Conservation (phyloP, 192 early-diverging fungal species). For the Paraglomus occultum region DNA sequence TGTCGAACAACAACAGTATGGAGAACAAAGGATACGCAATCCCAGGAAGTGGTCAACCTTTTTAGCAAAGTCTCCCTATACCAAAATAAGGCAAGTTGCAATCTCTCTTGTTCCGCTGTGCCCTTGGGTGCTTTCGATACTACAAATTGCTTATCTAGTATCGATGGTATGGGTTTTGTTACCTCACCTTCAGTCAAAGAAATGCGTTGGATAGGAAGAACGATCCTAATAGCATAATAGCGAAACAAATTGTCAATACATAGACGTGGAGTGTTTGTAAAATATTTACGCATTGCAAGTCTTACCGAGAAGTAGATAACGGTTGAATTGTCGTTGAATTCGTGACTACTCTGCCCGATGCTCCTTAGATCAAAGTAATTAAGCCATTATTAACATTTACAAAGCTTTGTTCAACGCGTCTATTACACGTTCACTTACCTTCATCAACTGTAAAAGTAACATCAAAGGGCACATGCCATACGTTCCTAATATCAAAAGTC, state of each 20-base stretch:
- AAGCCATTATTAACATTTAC: conserved; percentile 15
- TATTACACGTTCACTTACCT: conserved; percentile 31
- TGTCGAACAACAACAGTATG: too few relatives aligned
- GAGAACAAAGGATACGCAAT: conserved; percentile 35
- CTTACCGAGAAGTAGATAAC: conserved; percentile 29
- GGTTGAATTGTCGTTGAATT: conserved; percentile 34
- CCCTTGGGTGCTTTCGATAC: conserved; percentile 55
- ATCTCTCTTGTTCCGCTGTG: conserved; percentile 52
- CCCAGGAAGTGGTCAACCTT: conserved; percentile 46
- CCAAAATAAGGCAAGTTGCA: conserved; percentile 69
- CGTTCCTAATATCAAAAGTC: conserved; percentile 75
- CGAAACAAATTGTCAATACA: too few relatives aligned
- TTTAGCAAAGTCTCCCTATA: conserved; percentile 66
- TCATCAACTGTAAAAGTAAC: conserved; percentile 70
- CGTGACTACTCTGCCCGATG: not conserved
- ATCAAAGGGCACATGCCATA: conserved; percentile 71
- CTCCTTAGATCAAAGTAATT: conserved; percentile 31
- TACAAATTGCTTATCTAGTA: conserved; percentile 77
- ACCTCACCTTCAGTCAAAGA: conserved; percentile 46
- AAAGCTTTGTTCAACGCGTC: not conserved
- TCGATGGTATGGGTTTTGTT: conserved; percentile 62
- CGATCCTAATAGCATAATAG: conserved; percentile 45
- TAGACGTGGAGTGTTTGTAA: too few relatives aligned
- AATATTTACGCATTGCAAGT: too few relatives aligned
- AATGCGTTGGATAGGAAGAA: conserved; percentile 66